Evolutionary conservation across 2,329 filamentous ascomycete species (phyloP), one percentile per base, ranked within the genome.

Genomic region (Trichoderma sp.): DNA sequence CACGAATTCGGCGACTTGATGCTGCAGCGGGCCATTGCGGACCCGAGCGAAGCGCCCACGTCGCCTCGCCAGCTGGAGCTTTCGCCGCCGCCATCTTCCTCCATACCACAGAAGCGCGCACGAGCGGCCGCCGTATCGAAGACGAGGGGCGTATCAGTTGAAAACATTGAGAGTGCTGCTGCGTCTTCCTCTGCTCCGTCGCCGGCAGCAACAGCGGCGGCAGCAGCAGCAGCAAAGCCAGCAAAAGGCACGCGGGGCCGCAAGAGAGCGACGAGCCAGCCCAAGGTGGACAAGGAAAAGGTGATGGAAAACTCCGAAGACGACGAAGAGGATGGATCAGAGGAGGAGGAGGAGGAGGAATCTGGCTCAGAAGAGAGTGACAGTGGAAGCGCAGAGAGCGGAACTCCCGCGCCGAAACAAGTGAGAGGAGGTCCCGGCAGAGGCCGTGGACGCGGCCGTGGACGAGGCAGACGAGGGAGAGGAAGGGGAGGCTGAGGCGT

Each of bases 131-230:
- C 80, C 2, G 75, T 75, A 1, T 73, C 81, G 4, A 66, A 65
- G 68, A 76, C 79, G 1, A 81, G 80, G 59, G 79, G 78, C 10
- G 76, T 79, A n/a, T 83, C 83, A 14, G 81, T 82, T 5, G 84
- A 85, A 13, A 84, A 84, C 66, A 85, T 81, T 14, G 79, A 84
- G 73, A 80, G 79, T 26, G 79, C 83, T 65, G 82, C 83, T 72
- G 73, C 79, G 56, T 72, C 75, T 30, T 79, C 83, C 63, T 82
- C 83, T 71, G 74, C 79, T 49, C 72, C 75, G 55, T 78, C 81
- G 65, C 78, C 79, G 32, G 32, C 32, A 5, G 32, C n/a, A n/a
- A n/a, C 32, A 5, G 10, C 32, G 11, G 10, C 32, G 8, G 39
- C 39, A 8, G 39, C 39, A n/a, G 18, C 39, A 5, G 72, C 71